phyloP scores from a whole-genome alignment of 331 rosid genomes.

The Acacia pycnantha region DNA sequence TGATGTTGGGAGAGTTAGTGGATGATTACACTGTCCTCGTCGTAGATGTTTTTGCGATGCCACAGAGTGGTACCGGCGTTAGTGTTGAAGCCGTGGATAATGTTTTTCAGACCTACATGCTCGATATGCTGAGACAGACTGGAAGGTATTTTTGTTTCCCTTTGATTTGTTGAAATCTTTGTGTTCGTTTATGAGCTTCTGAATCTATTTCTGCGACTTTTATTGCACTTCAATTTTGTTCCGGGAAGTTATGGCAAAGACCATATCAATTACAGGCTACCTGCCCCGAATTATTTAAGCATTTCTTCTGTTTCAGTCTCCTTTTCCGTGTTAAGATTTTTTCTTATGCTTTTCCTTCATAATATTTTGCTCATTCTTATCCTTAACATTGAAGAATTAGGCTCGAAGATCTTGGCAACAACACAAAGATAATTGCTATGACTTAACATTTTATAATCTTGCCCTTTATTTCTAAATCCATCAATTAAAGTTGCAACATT shows the following conservation, averaged over 20 bases:
- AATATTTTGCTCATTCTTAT: background rate
- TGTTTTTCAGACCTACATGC: slow-evolving; percentile 93
- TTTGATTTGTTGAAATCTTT: background rate
- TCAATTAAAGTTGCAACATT: background rate
- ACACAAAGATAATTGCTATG: background rate
- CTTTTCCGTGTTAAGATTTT: background rate
- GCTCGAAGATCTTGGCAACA: background rate
- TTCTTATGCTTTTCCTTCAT: background rate
- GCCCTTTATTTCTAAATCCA: background rate
- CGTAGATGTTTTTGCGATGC: slow-evolving; percentile 96
- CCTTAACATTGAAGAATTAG: background rate
- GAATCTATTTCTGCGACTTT: background rate
- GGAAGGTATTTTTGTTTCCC: slow-evolving; percentile 58
- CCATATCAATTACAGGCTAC: background rate
- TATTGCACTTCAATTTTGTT: background rate
- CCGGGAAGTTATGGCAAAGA: background rate
- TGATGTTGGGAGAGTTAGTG: slow-evolving; percentile 93
- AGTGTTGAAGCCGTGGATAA: slow-evolving; percentile 98
- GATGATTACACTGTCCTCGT: slow-evolving; percentile 92
- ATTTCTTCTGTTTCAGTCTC: background rate
- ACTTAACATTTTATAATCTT: background rate
- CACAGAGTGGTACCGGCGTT: slow-evolving; percentile 95
- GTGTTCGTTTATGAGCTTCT: background rate
- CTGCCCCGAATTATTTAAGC: background rate
- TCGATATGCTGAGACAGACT: slow-evolving; percentile 91